A percentile compares a stretch with the other conserved stretches of the same genome.
Conservation (phyloP, 192 early-diverging fungal genomes). For the Coemansia sp. region DNA sequence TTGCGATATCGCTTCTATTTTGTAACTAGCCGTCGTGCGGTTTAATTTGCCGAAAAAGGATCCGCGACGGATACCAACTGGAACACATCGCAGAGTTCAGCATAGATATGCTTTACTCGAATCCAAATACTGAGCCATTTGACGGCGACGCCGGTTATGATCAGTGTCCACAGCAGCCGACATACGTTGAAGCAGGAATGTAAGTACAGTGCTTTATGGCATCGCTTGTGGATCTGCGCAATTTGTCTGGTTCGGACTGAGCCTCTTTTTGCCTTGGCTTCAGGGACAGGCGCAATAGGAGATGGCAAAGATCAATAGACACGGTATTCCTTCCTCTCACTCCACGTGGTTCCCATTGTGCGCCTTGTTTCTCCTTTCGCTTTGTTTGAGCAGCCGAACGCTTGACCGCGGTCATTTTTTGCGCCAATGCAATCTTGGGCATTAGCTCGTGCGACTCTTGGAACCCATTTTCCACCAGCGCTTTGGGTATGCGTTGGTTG, state of each 20-base stretch:
- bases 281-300: not conserved
- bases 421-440: not conserved
- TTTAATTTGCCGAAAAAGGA: too few species aligned
- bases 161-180: constrained; percentile 5
- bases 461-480: not conserved
- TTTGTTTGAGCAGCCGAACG: not conserved
- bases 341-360: not conserved
- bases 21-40: not conserved
- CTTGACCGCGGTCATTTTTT: not conserved
- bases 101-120: constrained; percentile 27
- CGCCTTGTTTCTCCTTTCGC: not conserved
- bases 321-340: not conserved
- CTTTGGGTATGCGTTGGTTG: constrained; percentile 5
- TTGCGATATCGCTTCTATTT: not conserved
- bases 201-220: constrained; percentile 9
- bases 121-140: constrained; percentile 4
- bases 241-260: not conserved
- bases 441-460: not conserved
- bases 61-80: not conserved
- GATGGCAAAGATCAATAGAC: constrained; percentile 3
- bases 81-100: not conserved
- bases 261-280: not conserved
- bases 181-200: constrained; percentile 10
- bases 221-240: not conserved
- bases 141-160: not conserved